Evolutionary conservation across 768 basidiomycete species (phyloP).

Genomic region (Panaeolus papilionaceus): DNA sequence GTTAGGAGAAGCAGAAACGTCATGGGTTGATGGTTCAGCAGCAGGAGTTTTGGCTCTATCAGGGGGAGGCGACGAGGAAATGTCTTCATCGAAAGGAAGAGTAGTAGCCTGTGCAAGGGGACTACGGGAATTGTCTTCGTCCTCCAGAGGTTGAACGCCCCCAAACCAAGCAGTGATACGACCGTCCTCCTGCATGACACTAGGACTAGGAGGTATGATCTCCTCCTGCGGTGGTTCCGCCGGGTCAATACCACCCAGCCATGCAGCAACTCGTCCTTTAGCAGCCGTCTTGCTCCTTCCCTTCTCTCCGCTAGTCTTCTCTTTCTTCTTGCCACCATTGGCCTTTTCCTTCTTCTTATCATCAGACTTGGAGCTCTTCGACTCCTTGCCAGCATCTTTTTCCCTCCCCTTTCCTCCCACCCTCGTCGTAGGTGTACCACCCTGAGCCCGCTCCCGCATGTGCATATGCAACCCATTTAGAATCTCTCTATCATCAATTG

Average conservation of each 20-base stretch:
- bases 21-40: slow-evolving; percentile 19
- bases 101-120: not conserved
- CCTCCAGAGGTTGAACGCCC: not conserved
- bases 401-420: slow-evolving; percentile 24
- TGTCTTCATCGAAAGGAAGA: not conserved
- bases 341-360: slow-evolving; percentile 32
- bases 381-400: slow-evolving; percentile 22
- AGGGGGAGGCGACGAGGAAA: slow-evolving; percentile 4
- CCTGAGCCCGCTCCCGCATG: slow-evolving; percentile 31
- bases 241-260: slow-evolving; percentile 73
- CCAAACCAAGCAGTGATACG: not conserved
- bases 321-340: slow-evolving; percentile 34
- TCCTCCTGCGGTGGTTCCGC: slow-evolving; percentile 60
- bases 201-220: slow-evolving; percentile 47
- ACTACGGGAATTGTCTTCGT: slow-evolving; percentile 15
- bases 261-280: slow-evolving; percentile 78
- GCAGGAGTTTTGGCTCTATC: slow-evolving; percentile 8
- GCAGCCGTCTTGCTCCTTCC: slow-evolving; percentile 46
- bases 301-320: slow-evolving; percentile 34
- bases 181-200: slow-evolving; percentile 29
- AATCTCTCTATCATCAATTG: slow-evolving; percentile 25
- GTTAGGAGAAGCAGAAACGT: slow-evolving; percentile 54
- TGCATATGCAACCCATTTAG: slow-evolving; percentile 27
- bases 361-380: slow-evolving; percentile 19
- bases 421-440: slow-evolving; percentile 27